A percentile compares a stretch with the other conserved stretches of the same genome.
Evolutionary conservation across 2,329 filamentous ascomycete genomes (phyloP).

Genomic region (Byssochlamys sp.): DNA sequence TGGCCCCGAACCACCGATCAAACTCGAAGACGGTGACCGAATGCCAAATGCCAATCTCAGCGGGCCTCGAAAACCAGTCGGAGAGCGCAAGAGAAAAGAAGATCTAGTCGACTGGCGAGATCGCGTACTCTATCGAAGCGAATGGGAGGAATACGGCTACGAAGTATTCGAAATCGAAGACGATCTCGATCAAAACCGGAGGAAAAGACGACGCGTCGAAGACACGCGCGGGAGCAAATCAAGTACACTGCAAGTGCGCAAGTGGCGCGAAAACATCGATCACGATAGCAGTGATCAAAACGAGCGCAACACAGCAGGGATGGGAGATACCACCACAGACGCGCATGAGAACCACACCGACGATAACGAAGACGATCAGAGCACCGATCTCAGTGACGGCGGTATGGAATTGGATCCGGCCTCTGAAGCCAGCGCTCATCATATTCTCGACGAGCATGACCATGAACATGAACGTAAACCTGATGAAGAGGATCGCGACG

Average conservation of each 20-base stretch:
- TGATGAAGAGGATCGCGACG: not conserved
- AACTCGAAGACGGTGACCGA: constrained; percentile 13
- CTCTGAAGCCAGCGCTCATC: not conserved
- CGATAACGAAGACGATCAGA: not conserved
- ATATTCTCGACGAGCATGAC: not conserved
- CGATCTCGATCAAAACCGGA: constrained; percentile 19
- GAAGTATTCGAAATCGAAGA: constrained; percentile 19
- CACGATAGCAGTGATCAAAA: not conserved
- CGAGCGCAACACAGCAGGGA: not conserved
- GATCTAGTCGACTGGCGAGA: constrained; percentile 41
- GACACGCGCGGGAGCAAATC: not conserved
- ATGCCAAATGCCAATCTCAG: not conserved
- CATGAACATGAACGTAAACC: not conserved
- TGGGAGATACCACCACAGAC: not conserved
- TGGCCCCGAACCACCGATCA: constrained; percentile 10
- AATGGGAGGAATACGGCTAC: constrained; percentile 42
- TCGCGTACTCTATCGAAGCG: constrained; percentile 35
- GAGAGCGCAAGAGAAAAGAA: constrained; percentile 23
- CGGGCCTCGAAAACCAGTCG: constrained; percentile 12
- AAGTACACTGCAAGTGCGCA: not conserved
- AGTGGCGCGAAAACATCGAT: not conserved
- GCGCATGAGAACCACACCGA: not conserved
- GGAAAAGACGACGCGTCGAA: constrained; percentile 22
- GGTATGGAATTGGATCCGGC: not conserved
- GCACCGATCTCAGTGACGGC: not conserved